A percentile compares a stretch with the other conserved stretches of the same genome.
Conservation (phyloP, 257 asterid genomes). For the Marsdenia floribunda region DNA sequence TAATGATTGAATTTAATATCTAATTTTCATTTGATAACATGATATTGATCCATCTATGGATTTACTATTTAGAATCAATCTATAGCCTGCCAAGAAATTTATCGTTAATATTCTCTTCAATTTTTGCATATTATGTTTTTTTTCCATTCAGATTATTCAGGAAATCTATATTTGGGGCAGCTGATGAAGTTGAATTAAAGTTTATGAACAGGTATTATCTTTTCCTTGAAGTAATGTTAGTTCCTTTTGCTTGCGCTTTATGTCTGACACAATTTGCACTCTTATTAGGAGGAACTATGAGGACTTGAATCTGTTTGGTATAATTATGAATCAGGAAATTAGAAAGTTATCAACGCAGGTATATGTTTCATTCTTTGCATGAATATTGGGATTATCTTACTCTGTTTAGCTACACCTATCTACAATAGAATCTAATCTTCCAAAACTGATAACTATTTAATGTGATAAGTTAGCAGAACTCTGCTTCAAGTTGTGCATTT, state of each 20-base stretch:
- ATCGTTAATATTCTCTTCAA: background rate
- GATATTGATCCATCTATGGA: background rate
- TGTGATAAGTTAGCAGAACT: background rate
- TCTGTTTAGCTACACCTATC: background rate
- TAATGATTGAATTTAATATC: background rate
- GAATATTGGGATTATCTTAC: background rate
- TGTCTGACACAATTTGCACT: constrained; percentile 9
- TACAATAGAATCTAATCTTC: background rate
- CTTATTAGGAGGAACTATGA: constrained; percentile 72
- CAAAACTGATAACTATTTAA: background rate
- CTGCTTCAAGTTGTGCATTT: background rate
- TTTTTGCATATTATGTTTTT: constrained; percentile 16
- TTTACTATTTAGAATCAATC: background rate
- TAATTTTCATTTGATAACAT: background rate
- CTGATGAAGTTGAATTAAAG: constrained; percentile 94
- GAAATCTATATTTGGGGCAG: constrained; percentile 87
- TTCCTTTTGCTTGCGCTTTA: background rate
- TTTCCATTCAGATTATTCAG: constrained; percentile 58
- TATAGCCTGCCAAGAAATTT: background rate
- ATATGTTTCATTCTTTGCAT: constrained; percentile 15
- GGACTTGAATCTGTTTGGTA: constrained; percentile 65
- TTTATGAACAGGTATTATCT: constrained; percentile 68
- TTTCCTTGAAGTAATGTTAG: constrained; percentile 14
- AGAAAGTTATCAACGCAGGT: constrained; percentile 91
- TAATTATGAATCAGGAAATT: constrained; percentile 85